Percentiles rank a stretch among this genome's conserved stretches.
Evolutionary conservation across 148 eudicot genomes (phyloP).

Genomic region (Chenopodium quinoa): DNA sequence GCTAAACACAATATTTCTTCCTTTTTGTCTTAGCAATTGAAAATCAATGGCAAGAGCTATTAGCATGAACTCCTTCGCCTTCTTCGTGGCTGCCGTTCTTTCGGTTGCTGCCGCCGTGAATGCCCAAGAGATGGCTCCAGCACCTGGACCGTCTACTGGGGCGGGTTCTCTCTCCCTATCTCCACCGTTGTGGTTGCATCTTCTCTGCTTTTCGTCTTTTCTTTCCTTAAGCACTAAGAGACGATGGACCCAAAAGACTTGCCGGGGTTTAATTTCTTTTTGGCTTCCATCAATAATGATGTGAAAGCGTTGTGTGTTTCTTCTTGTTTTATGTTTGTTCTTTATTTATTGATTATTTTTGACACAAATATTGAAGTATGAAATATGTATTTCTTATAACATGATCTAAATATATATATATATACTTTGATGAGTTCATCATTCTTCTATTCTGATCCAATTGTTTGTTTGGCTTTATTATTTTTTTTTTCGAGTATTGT

Average conservation of each 20-base stretch:
- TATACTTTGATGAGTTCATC: no score
- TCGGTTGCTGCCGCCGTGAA: background rate
- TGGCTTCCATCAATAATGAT: background rate
- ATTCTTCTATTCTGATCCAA: no score
- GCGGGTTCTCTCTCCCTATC: conserved; percentile 21
- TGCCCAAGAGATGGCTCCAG: conserved; percentile 15
- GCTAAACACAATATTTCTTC: no score
- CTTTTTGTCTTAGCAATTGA: background rate
- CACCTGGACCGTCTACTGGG: conserved; percentile 14
- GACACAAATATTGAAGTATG: no score
- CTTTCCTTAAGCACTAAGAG: conserved; percentile 16
- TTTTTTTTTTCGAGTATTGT: no score
- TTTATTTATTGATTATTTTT: no score
- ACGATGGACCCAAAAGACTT: no score
- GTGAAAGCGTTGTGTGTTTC: background rate
- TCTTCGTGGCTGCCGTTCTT: background rate
- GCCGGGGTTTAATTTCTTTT: background rate
- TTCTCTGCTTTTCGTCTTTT: conserved; percentile 19
- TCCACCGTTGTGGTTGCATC: conserved; percentile 9
- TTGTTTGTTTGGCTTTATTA: no score
- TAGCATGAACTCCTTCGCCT: background rate
- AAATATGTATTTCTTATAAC: no score
- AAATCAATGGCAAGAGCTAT: background rate
- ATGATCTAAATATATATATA: no score
- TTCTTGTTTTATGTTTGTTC: background rate